These are phyloP conservation scores for Amylocarpus encephaloides DNA, from an alignment of 2,329 filamentous ascomycete genomes.

Conservation along the genomic window DNA sequence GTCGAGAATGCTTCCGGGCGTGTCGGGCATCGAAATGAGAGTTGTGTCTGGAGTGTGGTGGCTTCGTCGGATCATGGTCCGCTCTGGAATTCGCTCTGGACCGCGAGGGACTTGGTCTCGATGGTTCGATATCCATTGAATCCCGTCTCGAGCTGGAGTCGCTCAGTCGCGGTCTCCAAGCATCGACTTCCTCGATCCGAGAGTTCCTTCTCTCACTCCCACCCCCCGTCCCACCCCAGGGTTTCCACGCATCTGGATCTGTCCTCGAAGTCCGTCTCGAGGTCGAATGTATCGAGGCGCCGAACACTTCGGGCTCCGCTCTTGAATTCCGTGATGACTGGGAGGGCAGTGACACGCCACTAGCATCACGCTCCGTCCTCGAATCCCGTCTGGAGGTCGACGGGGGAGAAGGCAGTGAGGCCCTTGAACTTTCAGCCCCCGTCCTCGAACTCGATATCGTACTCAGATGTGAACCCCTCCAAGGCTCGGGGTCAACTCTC, in stretches of 20 bases:
- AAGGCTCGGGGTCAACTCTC: neutral
- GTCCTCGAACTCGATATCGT: neutral
- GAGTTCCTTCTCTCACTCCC: neutral
- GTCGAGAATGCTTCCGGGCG: neutral
- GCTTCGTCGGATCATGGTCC: neutral
- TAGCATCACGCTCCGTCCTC: too few relatives aligned
- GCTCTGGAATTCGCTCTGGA: neutral
- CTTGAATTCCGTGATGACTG: too few relatives aligned
- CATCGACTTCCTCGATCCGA: neutral
- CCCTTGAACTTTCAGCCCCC: too few relatives aligned
- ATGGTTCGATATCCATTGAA: neutral
- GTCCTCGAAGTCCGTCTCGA: too few relatives aligned
- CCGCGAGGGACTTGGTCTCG: conserved; percentile 1
- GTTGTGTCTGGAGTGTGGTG: conserved; percentile 3
- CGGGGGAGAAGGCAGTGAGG: too few relatives aligned
- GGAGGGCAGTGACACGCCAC: too few relatives aligned
- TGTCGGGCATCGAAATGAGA: neutral
- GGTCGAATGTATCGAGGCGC: too few relatives aligned
- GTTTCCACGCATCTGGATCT: too few relatives aligned
- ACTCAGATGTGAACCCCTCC: neutral
- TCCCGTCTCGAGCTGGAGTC: neutral
- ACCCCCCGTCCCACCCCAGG: neutral
- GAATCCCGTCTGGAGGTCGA: too few relatives aligned
- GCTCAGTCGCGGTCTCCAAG: too few relatives aligned
- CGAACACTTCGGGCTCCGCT: too few relatives aligned